phyloP scores from a whole-genome alignment of 2,329 filamentous ascomycete species.

The Cephalotrichum gorgonifer region DNA sequence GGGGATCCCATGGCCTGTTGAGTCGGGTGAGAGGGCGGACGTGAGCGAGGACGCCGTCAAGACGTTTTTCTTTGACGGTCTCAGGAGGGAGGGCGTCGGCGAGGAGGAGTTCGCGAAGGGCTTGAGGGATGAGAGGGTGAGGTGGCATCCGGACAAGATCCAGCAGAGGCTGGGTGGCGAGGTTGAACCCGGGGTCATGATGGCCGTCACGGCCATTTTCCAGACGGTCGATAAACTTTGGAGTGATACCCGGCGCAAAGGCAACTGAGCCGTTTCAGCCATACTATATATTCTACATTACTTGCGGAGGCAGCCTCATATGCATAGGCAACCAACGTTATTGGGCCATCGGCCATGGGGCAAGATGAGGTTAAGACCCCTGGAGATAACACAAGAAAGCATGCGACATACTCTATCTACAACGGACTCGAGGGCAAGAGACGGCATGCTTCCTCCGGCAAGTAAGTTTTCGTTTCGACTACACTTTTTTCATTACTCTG shows the following conservation, averaged over 20 bases:
- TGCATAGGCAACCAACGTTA: too few species aligned
- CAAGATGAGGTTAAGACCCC: too few species aligned
- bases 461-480: too few species aligned
- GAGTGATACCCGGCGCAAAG: conserved; percentile 3
- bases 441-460: too few species aligned
- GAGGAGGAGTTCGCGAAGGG: conserved; percentile 33
- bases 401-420: too few species aligned
- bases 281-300: not conserved
- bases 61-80: conserved; percentile 52
- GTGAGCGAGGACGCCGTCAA: conserved; percentile 51
- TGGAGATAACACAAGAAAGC: too few species aligned
- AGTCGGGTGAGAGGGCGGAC: conserved; percentile 31
- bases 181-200: conserved; percentile 63
- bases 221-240: conserved; percentile 62
- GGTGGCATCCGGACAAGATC: conserved; percentile 98
- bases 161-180: conserved; percentile 73
- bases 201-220: conserved; percentile 78
- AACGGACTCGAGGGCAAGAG: too few species aligned
- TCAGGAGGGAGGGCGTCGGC: conserved; percentile 29
- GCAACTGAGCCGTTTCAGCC: not conserved
- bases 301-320: too few species aligned
- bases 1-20: conserved; percentile 56
- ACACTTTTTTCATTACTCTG: too few species aligned
- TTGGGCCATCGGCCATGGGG: too few species aligned
- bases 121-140: conserved; percentile 75